A percentile compares a stretch with the other conserved stretches of the same genome.
Conservation (phyloP, 768 basidiomycete species). For the Cyclocybe cylindracea region DNA sequence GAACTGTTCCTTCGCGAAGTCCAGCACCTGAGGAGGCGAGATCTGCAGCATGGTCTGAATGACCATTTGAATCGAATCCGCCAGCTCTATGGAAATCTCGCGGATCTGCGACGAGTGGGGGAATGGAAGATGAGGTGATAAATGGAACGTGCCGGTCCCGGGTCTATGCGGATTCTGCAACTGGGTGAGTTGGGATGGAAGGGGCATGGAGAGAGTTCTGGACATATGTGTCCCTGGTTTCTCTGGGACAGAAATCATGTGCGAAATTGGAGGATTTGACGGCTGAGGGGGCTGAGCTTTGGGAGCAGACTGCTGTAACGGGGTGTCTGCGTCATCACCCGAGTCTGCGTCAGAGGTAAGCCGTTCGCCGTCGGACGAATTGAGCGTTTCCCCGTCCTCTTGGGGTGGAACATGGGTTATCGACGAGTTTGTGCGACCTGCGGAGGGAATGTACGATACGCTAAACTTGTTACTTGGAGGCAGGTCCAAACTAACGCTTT, state of each 20-base stretch:
- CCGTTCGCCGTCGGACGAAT: conserved; percentile 43
- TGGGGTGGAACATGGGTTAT: conserved; percentile 1
- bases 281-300: conserved; percentile 1
- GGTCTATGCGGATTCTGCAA: conserved; percentile 67
- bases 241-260: conserved; percentile 14
- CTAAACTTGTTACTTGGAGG: conserved; percentile 58
- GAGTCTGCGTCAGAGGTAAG: conserved; percentile 49
- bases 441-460: conserved; percentile 52
- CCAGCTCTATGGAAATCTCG: conserved; percentile 83
- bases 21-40: conserved; percentile 86
- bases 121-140: conserved; percentile 20
- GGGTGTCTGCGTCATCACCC: conserved; percentile 18
- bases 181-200: conserved; percentile 76
- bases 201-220: conserved; percentile 77
- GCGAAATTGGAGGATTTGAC: conserved; percentile 12
- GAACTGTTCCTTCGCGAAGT: conserved; percentile 92
- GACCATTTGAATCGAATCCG: conserved; percentile 87
- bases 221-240: conserved; percentile 55
- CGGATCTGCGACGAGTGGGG: conserved; percentile 43
- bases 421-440: conserved; percentile 23
- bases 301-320: conserved; percentile 2
- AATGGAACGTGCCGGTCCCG: conserved; percentile 12
- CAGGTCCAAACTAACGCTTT: conserved; percentile 46
- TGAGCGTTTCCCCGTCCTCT: neutral
- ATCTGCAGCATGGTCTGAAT: conserved; percentile 91